Conservation (phyloP, 371 early-diverging fungal genomes). For the Nematocida ausubeli region DNA sequence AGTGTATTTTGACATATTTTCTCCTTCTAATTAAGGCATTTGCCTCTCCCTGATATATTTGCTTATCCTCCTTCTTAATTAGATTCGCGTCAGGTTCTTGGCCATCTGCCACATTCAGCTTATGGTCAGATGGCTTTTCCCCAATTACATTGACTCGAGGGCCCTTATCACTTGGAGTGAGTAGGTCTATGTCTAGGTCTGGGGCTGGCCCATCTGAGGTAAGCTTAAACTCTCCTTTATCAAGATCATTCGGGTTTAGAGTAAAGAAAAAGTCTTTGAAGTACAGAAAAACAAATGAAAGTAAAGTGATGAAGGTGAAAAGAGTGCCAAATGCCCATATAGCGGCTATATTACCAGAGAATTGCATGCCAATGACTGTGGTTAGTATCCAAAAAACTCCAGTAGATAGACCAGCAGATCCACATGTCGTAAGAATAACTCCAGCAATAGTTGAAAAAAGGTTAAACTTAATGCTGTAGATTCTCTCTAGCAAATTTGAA, state of each 20-base stretch:
- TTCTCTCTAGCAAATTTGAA: not conserved
- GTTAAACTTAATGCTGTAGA: not conserved
- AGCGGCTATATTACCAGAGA: not conserved
- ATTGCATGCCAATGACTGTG: not conserved
- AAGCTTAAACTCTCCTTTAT: not conserved
- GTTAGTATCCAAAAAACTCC: not conserved
- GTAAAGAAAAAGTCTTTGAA: not conserved
- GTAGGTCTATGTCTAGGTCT: not conserved
- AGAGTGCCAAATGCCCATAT: not conserved
- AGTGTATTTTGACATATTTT: not conserved
- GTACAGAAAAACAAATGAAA: not conserved
- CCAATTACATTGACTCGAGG: not conserved
- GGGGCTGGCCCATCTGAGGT: not conserved
- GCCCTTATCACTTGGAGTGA: not conserved
- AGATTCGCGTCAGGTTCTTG: not conserved
- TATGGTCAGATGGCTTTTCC: not conserved
- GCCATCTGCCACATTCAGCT: not conserved
- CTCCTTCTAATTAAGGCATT: not conserved
- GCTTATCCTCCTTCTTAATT: not conserved
- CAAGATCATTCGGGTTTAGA: not conserved
- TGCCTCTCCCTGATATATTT: not conserved
- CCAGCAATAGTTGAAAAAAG: not conserved
- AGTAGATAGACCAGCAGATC: not conserved
- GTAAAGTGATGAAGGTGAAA: not conserved
- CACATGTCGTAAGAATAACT: not conserved